Evolutionary conservation across 352 stramenopile genomes (phyloP).

Genomic region (Thraustochytrium striatum): DNA sequence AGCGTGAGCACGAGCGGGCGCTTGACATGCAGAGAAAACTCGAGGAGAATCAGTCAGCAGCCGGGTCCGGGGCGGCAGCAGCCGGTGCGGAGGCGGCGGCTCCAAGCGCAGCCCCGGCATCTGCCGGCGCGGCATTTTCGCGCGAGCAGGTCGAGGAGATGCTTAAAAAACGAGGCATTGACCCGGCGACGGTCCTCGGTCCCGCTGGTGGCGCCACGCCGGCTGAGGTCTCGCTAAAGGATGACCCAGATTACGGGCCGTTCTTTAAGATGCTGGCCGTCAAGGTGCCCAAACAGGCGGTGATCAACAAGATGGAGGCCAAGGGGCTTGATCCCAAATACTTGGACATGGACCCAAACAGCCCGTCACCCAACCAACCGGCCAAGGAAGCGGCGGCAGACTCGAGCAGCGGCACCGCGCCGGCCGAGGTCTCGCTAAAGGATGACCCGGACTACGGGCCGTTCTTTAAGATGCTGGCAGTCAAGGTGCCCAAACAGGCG

Average conservation of each 20-base stretch:
- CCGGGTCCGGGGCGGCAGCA: background rate
- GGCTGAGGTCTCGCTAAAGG: constrained; percentile 54
- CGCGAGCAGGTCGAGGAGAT: constrained; percentile 10
- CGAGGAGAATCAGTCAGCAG: background rate
- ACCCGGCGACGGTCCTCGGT: background rate
- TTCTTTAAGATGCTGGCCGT: constrained; percentile 66
- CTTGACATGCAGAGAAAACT: background rate
- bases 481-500: constrained; percentile 76
- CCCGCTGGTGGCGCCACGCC: background rate
- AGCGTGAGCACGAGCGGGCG: background rate
- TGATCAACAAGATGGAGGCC: constrained; percentile 58
- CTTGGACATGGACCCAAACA: constrained; percentile 61
- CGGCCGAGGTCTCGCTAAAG: constrained; percentile 55
- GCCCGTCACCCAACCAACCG: background rate
- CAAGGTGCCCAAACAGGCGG: constrained; percentile 60
- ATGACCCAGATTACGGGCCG: constrained; percentile 60
- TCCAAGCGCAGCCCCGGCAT: background rate
- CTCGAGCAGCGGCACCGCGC: background rate
- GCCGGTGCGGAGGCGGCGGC: background rate
- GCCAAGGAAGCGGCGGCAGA: background rate
- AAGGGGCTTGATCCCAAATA: constrained; percentile 64
- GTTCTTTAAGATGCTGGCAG: constrained; percentile 90
- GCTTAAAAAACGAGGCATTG: background rate
- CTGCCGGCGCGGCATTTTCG: background rate
- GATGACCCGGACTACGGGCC: constrained; percentile 85